Evolutionary conservation across 768 basidiomycete genomes (phyloP), one percentile per base, ranked within the genome.

Genomic region (Leccinum rimulosum): DNA sequence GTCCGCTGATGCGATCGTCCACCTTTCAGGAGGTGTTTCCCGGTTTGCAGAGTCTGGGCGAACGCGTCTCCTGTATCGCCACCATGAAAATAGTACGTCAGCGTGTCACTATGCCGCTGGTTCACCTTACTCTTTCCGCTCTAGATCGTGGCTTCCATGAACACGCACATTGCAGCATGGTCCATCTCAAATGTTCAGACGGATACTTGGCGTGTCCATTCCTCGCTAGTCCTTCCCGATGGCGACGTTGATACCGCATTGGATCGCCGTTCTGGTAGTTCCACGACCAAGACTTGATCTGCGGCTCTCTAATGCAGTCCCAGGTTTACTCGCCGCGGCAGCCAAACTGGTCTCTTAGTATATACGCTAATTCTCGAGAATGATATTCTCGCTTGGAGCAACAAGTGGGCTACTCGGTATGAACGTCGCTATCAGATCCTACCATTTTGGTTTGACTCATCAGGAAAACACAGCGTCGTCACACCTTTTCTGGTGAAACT

Each of bases 11-110:
- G 79, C 85, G 3, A 71, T 93, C 61, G 78, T 91, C 57, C 25
- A 84, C 87, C 35, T 90, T 93, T 66, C 87, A 83, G 77, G 90
- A 93, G 69, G 89, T 86, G 6, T 93, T 91, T 69, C 90, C 91
- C 6, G 80, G 82, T n/a, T 66, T 77, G 12, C 73, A 73, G 9
- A 75, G 80, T 57, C 65, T 74, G 11, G 71, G 73, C 30, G 77
- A 80, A 54, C 70, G 68, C 36, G 81, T 93, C 17, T 80, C 82
- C 28, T 85, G 82, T 65, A 74, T 93, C 30, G 78, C 84, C 15
- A 84, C 85, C 54, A 87, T 91, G 85, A 92, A 88, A 76, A 81
- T 92, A 60, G 92, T 93, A 72, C 71, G 89, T 80, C 50, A 35
- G 33, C 33, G 38, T 30, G 47, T 60, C 51, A 30, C 48, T 33